A percentile compares a stretch with the other conserved stretches of the same genome.
These are phyloP conservation scores for Globisporangium cystogenes DNA, from an alignment of 352 stramenopile species.

Conservation along the genomic window DNA sequence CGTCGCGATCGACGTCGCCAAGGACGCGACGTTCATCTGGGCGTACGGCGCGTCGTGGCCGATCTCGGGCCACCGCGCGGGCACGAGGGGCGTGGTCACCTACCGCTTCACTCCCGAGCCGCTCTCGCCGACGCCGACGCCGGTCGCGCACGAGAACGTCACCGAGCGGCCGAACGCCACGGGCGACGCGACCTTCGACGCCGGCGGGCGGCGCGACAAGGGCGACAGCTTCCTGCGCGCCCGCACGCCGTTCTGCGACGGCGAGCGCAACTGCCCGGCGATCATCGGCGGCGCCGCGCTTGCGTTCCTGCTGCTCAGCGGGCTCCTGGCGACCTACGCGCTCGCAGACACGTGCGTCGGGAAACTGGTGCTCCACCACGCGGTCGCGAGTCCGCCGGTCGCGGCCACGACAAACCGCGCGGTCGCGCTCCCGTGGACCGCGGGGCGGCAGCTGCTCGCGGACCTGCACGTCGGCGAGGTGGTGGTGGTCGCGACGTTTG, in stretches of 20 bases:
- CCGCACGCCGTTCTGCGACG: too few species aligned
- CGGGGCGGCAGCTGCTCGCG: conserved; percentile 46
- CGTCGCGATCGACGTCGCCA: conserved; percentile 35
- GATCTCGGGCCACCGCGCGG: conserved; percentile 38
- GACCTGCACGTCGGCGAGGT: conserved; percentile 61
- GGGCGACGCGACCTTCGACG: background rate
- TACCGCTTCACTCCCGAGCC: conserved; percentile 32
- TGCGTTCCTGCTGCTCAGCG: conserved; percentile 39
- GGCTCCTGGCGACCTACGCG: conserved; percentile 34
- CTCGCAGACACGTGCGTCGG: conserved; percentile 33
- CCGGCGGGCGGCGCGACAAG: background rate
- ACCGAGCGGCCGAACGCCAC: conserved; percentile 7
- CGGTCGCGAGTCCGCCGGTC: conserved; percentile 32
- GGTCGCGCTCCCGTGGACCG: conserved; percentile 26
- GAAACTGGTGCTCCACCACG: conserved; percentile 42
- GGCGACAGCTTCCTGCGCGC: conserved; percentile 24
- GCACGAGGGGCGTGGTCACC: conserved; percentile 43
- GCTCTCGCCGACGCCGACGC: too few species aligned
- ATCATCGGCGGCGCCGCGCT: conserved; percentile 57
- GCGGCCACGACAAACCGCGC: conserved; percentile 41
- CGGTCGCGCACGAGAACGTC: too few species aligned
- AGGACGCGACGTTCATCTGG: conserved; percentile 54
- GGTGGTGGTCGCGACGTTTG: conserved; percentile 62
- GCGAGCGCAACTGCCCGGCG: conserved; percentile 51
- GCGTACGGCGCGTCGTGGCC: conserved; percentile 64